Base-by-base conservation (phyloP, 106 monocot species). In the Dioscorea zingiberensis region DNA sequence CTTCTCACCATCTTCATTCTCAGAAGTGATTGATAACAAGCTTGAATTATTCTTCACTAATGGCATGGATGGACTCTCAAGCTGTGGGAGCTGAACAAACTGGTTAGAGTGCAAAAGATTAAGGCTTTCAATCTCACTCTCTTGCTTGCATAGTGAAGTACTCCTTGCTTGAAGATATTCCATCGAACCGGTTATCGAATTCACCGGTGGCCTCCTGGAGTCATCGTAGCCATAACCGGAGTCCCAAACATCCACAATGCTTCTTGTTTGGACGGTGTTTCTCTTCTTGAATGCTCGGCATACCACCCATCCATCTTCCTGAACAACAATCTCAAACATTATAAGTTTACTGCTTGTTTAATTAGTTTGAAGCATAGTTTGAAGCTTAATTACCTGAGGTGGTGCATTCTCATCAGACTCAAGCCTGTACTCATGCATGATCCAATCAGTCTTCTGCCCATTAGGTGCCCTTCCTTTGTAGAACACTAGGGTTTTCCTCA, bases 281-380 rank as follows among this genome's bases (percentile, higher is more conserved):
- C 89, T 30, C 63, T 93, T 93, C 77, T 85, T 93, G 83, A 93
- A 93, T 22, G 93, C 93, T 60, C 93, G 77, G 74, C 93, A 93
- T 3, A 93, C 89, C 0, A 93, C 93, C 93, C 93, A 93, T 53
- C 93, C 93, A 85, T 93, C 93, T 86, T 93, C 93, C 93, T 93
- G 85, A 28, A 71, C 5, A 62, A 3, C 17, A 19, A 48, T 3
- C 19, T 19, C 7, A 13, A 15, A 51, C 4, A 5, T 13, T 15
- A 51, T 38, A 2, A 38, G 38, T 38, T 1, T 38, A 38, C 38
- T 38, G 3, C 38, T 38, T 38, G 10, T 6, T 0, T 16, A 51
- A n/a, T n/a, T 51, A 51, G 13, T 18, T 51, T 18, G 21, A 7
- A 21, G 16, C 4, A 51, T 51, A 51, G 13, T 18, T 51, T 18